A percentile compares a stretch with the other conserved stretches of the same genome.
phyloP scores from a whole-genome alignment of 352 stramenopile species.

The Globisporangium radiosum region DNA sequence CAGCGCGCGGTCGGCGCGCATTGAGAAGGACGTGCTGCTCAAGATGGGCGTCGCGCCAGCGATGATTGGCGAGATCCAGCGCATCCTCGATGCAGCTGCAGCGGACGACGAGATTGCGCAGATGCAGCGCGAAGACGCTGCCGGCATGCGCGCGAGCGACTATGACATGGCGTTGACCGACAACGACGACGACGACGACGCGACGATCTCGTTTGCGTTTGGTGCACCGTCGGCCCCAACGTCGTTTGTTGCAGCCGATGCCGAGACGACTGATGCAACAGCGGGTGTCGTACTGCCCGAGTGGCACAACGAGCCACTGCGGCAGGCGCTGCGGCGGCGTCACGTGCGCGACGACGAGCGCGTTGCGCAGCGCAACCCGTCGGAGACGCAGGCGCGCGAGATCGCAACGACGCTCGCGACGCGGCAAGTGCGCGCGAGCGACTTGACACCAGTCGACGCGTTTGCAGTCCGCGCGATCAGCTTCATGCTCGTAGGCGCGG shows the following conservation, averaged over 20 bases:
- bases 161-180: constrained; percentile 23
- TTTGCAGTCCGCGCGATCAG: constrained; percentile 40
- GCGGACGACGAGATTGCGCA: constrained; percentile 30
- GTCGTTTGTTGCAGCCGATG: neutral
- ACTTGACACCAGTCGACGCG: constrained; percentile 24
- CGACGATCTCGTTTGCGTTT: constrained; percentile 43
- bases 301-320: constrained; percentile 45
- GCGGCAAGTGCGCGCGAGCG: neutral
- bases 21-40: constrained; percentile 69
- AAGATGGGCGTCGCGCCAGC: constrained; percentile 64
- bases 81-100: constrained; percentile 44
- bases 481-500: constrained; percentile 33
- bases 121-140: constrained; percentile 19
- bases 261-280: constrained; percentile 19
- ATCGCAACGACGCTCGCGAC: constrained; percentile 39
- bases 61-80: constrained; percentile 71
- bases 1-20: constrained; percentile 48
- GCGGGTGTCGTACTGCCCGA: constrained; percentile 33
- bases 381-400: constrained; percentile 34
- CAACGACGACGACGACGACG: constrained; percentile 11
- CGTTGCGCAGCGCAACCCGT: constrained; percentile 26
- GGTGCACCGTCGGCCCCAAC: constrained; percentile 19
- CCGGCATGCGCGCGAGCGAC: constrained; percentile 18
- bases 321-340: constrained; percentile 44
- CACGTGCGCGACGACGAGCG: constrained; percentile 29